Base-by-base conservation (phyloP, 1,139 yeast genomes). In the Meyerozyma smithsonii region DNA sequence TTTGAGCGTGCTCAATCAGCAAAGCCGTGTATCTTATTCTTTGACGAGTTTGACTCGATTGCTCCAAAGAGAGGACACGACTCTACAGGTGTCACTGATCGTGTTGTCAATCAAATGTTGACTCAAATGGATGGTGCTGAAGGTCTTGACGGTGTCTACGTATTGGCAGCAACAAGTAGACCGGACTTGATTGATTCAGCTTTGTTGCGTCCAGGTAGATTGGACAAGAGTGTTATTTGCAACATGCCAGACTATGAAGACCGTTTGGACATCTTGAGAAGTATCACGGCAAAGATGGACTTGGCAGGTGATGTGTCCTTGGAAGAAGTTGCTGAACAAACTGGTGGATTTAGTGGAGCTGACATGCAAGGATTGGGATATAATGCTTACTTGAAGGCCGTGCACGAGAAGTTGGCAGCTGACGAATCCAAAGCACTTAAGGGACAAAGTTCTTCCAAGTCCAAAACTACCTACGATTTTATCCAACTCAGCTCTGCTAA, bases 61-160 rank as follows among this genome's bases (percentile, higher is more conserved):
- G 97, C 97, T 0, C 97, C 98, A 1, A 90, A 90, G 60, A 81
- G 98, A 70, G 98, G 98, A 1, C 97, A 90, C 56, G 98, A 92
- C 56, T 86, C 96, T 2, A 90, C 98, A 0, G 98, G 97, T 45
- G 98, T 92, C 4, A 92, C 98, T 1, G 98, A 92, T 59, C 76
- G 98, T 54, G 97, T 92, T 32, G 98, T 92, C 32, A 94, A 94
- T 61, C 98, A 92, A 58, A 79, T 92, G 81, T 76, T 92, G 54
- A 92, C 98, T 0, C 97, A 94, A 59, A 89, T 92, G 96, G 99
- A 92, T 62, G 99, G 99, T 65, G 97, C 97, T 1, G 98, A 92
- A 60, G 97, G 97, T 0, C 68, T 90, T 28, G 97, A 90, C 54
- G 97, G 97, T 1, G 98, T 94, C 3, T 92, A 92, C 55, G 96